Base-by-base conservation (phyloP, 1,284 basidiomycete genomes). In the Phellinidium pouzarii region DNA sequence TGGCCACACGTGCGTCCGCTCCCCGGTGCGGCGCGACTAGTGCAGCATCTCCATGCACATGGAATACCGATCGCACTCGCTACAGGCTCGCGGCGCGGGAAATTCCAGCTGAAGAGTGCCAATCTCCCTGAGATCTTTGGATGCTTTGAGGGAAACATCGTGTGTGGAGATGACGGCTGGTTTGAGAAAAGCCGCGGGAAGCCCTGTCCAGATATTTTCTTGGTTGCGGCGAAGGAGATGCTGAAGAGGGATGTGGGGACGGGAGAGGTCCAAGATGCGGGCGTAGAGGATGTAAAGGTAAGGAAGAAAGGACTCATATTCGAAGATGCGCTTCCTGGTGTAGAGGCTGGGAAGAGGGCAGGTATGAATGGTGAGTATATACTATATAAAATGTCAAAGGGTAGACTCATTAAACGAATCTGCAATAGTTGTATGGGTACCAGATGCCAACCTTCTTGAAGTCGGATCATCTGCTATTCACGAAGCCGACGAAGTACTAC, bases 171-270 rank as follows among this genome's bases (percentile, higher is more conserved):
- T 58, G 87, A 90, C 60, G 44, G 20, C 8, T 45, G 43, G 51
- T 57, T 70, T 41, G 20, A 64, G 59, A 61, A 60, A 26, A 65
- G 64, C 3, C 56, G 68, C 14, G 79, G 83, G 9, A 91, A 91
- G 65, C 87, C 88, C 1, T 68, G 70, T 38, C 87, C 88, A 11
- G 89, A 90, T 65, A 78, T 88, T 14, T 91, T 89, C 63, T 66
- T 91, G 17, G 69, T 72, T 3, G 82, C 87, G 14, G 88, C 87
- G 41, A 71, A 72, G 49, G 71, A 72, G 53, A 66, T 75, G 54
- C 64, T 89, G 41, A 76, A 73, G 17, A 72, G 72, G 44, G 63
- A 74, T 23, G 82, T 87, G 1, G 87, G 86, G 1, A 64, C 63
- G 20, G 67, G 63, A 1, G 71, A 76, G 44, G 68, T 67, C 6